Evolutionary conservation across 768 basidiomycete species (phyloP), one percentile per base, ranked within the genome.

Genomic region (Aureoboletus auriporus): DNA sequence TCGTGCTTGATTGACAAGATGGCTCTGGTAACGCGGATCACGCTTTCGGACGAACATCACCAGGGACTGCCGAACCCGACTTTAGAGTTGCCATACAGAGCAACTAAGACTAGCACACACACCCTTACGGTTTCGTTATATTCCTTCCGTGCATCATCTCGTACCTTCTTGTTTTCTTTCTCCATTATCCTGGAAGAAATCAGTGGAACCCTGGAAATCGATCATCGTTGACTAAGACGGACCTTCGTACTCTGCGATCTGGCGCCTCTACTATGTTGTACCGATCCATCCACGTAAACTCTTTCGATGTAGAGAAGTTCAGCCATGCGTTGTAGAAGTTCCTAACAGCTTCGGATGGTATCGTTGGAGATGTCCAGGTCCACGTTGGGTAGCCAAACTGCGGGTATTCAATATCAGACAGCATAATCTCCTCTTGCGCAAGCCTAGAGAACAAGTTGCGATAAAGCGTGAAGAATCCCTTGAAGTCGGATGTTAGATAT

Each of bases 401-500:
- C 1, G 94, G 96, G 52, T 85, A 89, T n/a, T 73, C 69, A 26
- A 66, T 48, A 40, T 75, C 62, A 63, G 78, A 57, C 38, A 71
- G 59, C 51, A 67, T 55, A 28, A 13, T 40, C 65, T 98, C 96
- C 58, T 98, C 95, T 16, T 83, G 79, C 10, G 83, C 78, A 14
- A 99, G 77, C 12, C 94, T 82, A 12, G 75, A 68, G 64, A 98
- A 98, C 4, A 99, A 72, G 55, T 91, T 89, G 28, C 84, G 80
- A 64, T 93, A 98, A 9, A 98, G 79, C 0, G 84, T 80, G 68
- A 82, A 98, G 72, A 96, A 98, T 36, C 91, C 79, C 93, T 99
- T 58, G 17, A 39, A 29, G 14, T 39, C 8, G 35, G 38, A 50
- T 9, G 8, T 30, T 26, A 31, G 13, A 29, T 4, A 27, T 17